Base-by-base conservation (phyloP, 2,329 filamentous ascomycete species). In the Myrmaecium sp. region DNA sequence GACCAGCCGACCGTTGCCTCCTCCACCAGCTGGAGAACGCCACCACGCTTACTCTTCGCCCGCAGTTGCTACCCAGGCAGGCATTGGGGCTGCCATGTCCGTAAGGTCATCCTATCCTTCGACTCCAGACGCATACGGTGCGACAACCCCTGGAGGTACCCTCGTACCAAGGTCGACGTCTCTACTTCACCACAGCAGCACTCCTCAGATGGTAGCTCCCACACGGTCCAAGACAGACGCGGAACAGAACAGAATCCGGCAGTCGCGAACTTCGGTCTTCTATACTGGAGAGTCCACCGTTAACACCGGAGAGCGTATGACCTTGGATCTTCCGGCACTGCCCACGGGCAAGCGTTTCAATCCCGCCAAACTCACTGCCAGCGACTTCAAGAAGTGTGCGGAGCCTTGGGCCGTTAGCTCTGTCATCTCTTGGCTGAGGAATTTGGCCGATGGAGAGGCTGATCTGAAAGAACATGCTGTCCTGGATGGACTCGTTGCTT, bases 391-490 rank as follows among this genome's bases (percentile, higher is more conserved):
- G 39, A 81, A 72, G 43, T 98, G 89, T 43, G 52, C 62, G 2
- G 82, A 94, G 50, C 89, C 89, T 1, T 98, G 89, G 89, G 83
- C 86, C 1, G 59, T 98, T 25, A 92, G 82, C 49, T 69, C 74
- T n/a, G 71, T 98, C 33, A 72, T 86, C 21, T 56, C 65, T 2
- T 98, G 89, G 89, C 64, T 95, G 32, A 75, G 78, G 32, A 73
- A 77, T 30, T 76, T 95, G 68, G 81, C 81, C 10, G 84, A 94
- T 39, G 84, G 86, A 20, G 86, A 94, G 44, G 72, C 75, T 7
- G 83, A 98, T 49, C 57, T 98, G 24, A 83, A 78, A 46, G 70
- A 78, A 44, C 79, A 82, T 43, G 74, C 78, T 2, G 73, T 98
- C 27, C 75, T 82, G 31, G 84, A 95, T 38, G 84, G 81, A 3